Base-by-base conservation (phyloP, 2,329 filamentous ascomycete species). In the Pestalotiopsis sp. region DNA sequence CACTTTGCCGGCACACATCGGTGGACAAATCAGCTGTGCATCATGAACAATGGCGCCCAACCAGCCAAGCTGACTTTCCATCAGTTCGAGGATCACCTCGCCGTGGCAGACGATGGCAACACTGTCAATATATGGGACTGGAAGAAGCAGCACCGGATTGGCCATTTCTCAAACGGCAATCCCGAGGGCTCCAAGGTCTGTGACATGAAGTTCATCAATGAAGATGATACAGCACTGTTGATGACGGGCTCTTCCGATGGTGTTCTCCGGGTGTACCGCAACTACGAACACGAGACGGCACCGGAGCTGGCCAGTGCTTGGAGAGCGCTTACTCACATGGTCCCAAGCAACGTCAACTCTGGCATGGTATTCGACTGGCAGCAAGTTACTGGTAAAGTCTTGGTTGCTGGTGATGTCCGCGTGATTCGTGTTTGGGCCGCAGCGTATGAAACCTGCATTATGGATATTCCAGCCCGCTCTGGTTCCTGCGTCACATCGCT, bases 361-460 rank as follows among this genome's bases (percentile, higher is more conserved):
- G 96, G 96, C 25, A 92, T 99, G 81, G 95, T 98, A 31, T 97
- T 98, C 78, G 95, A 99, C 79, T 99, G 96, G 96, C 95, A 98
- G 79, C 96, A 99, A 82, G 95, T 97, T n/a, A 94, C 94, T 74
- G 96, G 96, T 7, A 93, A 94, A 70, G 91, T 97, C 7, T 87
- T 99, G n/a, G 96, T 98, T 39, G 96, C 96, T 12, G 96, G 96
- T 59, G 96, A 99, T 78, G 94, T 98, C 67, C 93, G 96, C 69
- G 93, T 98, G 41, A 98, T 99, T 74, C 89, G 95, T 45, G 94
- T 98, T 41, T 99, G 96, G 96, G 96, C 97, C 77, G 95, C 95
- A 17, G 94, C 94, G 7, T 93, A 94, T 58, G 96, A 99, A 84
- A 92, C 96, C 49, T 98, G 95, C 81, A 89, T 94, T 66, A 93